Evolutionary conservation across 1,284 basidiomycete genomes (phyloP).

Genomic region (Microbotryomycetes sp.): DNA sequence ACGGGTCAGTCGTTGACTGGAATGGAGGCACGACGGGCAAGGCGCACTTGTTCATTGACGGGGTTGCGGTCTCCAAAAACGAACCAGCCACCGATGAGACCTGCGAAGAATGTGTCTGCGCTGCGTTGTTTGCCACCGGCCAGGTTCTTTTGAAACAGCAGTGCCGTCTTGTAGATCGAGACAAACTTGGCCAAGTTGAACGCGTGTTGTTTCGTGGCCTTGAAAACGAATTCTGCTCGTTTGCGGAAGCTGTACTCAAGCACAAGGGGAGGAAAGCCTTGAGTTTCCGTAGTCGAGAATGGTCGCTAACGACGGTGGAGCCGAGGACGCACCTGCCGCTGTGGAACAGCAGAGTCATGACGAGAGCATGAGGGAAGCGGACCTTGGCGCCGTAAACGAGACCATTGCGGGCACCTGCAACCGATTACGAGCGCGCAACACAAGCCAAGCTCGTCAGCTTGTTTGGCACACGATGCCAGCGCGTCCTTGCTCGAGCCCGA

Average conservation of each 20-base stretch:
- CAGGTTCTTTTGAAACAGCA: slow-evolving; percentile 69
- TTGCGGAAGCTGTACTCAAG: slow-evolving; percentile 55
- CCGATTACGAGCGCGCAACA: background rate
- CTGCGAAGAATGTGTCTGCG: slow-evolving; percentile 85
- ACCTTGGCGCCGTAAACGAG: slow-evolving; percentile 72
- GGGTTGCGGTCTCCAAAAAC: slow-evolving; percentile 91
- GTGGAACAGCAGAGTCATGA: slow-evolving; percentile 91
- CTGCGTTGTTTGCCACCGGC: slow-evolving; percentile 56
- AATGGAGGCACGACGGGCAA: background rate
- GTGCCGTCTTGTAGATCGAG: slow-evolving; percentile 78
- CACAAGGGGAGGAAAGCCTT: background rate
- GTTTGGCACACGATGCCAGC: background rate
- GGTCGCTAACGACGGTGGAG: background rate
- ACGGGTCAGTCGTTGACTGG: too few species aligned
- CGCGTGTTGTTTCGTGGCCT: slow-evolving; percentile 82
- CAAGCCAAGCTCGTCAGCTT: background rate
- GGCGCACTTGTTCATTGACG: slow-evolving; percentile 91
- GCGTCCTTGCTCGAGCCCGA: background rate
- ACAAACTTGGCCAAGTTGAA: slow-evolving; percentile 89
- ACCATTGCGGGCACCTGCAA: slow-evolving; percentile 71
- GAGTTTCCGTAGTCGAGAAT: background rate
- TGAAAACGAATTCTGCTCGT: slow-evolving; percentile 62
- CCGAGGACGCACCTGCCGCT: slow-evolving; percentile 20
- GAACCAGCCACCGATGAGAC: slow-evolving; percentile 81
- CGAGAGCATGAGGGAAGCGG: slow-evolving; percentile 89